Conservation (phyloP, 768 basidiomycete species). For the Tulasnella sp. region DNA sequence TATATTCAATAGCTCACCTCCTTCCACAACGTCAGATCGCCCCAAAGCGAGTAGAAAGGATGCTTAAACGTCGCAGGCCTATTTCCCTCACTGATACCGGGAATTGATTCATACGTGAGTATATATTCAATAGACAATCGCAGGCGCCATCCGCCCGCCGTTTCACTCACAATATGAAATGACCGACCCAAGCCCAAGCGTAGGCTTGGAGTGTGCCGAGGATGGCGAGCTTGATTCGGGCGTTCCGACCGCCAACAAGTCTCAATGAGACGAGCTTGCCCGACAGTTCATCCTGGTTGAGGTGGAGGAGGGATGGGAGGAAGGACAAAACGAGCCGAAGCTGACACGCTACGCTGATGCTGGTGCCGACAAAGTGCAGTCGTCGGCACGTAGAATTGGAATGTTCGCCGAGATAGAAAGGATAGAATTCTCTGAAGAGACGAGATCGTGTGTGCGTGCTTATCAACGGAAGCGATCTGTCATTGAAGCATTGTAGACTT, state of each 20-base stretch:
- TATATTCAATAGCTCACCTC: background rate
- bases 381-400: background rate
- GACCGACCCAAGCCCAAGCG: constrained; percentile 8
- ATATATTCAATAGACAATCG: background rate
- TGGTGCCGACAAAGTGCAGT: constrained; percentile 1
- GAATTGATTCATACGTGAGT: background rate
- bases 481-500: background rate
- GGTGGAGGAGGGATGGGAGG: background rate
- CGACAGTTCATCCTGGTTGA: background rate
- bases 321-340: constrained; percentile 9
- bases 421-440: constrained; percentile 6
- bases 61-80: constrained; percentile 12
- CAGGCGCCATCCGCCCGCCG: background rate
- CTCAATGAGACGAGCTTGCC: background rate
- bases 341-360: background rate
- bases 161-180: background rate
- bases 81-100: background rate
- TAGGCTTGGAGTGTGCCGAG: background rate
- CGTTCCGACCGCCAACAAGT: background rate
- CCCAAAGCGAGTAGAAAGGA: constrained; percentile 3
- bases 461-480: background rate
- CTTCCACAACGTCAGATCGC: constrained; percentile 1
- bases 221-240: background rate
- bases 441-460: background rate
- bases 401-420: constrained; percentile 9